Evolutionary conservation across 441 rosid genomes (phyloP).

Genomic region (Arabidopsis hybrid): DNA sequence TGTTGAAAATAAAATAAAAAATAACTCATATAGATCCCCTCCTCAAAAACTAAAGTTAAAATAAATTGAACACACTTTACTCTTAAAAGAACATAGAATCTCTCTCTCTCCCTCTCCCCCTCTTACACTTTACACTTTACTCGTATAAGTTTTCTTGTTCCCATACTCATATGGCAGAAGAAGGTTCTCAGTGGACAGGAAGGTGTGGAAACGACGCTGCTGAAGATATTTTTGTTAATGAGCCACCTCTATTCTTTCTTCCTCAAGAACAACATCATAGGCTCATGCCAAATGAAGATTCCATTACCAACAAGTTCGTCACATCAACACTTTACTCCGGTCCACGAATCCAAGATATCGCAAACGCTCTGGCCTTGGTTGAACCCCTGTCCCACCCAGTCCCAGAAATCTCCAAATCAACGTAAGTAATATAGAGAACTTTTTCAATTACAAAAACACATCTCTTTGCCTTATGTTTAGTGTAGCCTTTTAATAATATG

Average conservation of each 20-base stretch:
- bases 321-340: constrained; percentile 61
- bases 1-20: no score
- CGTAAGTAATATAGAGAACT: background rate
- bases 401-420: constrained; percentile 26
- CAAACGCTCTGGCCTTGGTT: constrained; percentile 51
- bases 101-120: constrained; percentile 31
- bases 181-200: constrained; percentile 37
- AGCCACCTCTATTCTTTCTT: constrained; percentile 45
- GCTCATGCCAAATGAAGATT: constrained; percentile 41
- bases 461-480: background rate
- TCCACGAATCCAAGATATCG: constrained; percentile 63
- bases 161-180: constrained; percentile 37
- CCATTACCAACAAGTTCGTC: constrained; percentile 43
- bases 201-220: background rate
- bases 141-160: constrained; percentile 29
- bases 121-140: no score
- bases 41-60: background rate
- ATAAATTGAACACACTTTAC: constrained; percentile 24
- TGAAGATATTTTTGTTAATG: constrained; percentile 52
- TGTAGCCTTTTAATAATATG: background rate
- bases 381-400: constrained; percentile 19
- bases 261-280: constrained; percentile 48
- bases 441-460: background rate
- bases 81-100: constrained; percentile 43
- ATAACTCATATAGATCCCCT: background rate